Base-by-base conservation (phyloP, 306 rosid species). In the Glycine tomentella region DNA sequence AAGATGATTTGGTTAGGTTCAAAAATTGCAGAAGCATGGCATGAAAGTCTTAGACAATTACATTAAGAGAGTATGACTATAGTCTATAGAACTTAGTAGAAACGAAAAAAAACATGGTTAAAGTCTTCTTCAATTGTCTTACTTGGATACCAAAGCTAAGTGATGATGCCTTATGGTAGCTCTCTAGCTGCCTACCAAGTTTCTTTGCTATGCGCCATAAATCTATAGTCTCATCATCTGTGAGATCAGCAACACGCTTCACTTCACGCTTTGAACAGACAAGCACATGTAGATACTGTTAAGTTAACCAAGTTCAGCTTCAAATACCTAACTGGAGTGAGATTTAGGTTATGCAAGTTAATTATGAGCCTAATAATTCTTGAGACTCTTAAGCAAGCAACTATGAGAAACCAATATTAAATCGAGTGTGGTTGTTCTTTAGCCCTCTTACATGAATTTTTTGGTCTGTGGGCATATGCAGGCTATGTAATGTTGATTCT, bases 251-350 rank as follows among this genome's bases (percentile, higher is more conserved):
- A 67, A 95, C 90, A 48, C 97, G 99, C 74, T 91, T 91, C 82
- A 86, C 97, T 86, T 93, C 93, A 12, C 96, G 98, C 91, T 90
- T 93, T 15, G 99, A 95, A 85, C 92, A 88, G 59, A 95, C 72
- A 33, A 95, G 97, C 79, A 95, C 98, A 72, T 95, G 97, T 92
- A 75, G 58, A 73, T 84, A 69, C n/a, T 49, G 94, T 92, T 83
- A 95, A 95, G 97, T 81, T 83, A 84, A 87, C 8, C 25, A 5
- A 33, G 76, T 64, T 42, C 65, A 78, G 2, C 51, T 72, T 40
- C 69, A 76, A 50, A 65, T 13, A 4, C 38, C 72, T 42, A 68
- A 44, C 25, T 40, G 31, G 8, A 42, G 49, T 14, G 16, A 40
- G 69, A 48, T 50, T 84, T 10, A 13, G 16, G 34, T 31, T 9